Conservation (phyloP, 345 rosid genomes). For the Rubroshorea leprosula region DNA sequence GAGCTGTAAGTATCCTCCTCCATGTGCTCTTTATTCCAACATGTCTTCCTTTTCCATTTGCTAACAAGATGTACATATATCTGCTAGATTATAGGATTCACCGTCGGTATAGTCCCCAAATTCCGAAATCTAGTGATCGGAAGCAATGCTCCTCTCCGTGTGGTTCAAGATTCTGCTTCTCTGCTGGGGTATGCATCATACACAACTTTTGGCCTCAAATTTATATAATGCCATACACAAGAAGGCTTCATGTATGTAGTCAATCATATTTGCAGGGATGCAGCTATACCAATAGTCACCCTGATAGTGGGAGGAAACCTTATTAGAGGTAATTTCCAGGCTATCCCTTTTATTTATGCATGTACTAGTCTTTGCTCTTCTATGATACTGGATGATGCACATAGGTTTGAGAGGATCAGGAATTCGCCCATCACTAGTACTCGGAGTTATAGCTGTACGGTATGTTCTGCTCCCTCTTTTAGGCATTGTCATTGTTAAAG, state of each 20-base stretch:
- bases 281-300: slow-evolving; percentile 58
- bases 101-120: slow-evolving; percentile 40
- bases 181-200: slow-evolving; percentile 44
- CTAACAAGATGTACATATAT: not conserved
- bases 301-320: slow-evolving; percentile 66
- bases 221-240: not conserved
- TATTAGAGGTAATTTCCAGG: slow-evolving; percentile 37
- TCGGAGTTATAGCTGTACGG: slow-evolving; percentile 45
- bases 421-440: slow-evolving; percentile 28
- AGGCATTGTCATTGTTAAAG: slow-evolving; percentile 46
- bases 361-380: not conserved
- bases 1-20: slow-evolving; percentile 34
- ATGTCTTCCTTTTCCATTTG: not conserved
- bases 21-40: not conserved
- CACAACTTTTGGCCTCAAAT: not conserved
- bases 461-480: slow-evolving; percentile 47
- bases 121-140: slow-evolving; percentile 43
- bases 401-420: slow-evolving; percentile 53
- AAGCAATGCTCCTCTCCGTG: slow-evolving; percentile 51
- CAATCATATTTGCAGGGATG: slow-evolving; percentile 36
- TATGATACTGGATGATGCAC: not conserved
- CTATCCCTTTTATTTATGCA: not conserved
- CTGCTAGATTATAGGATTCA: slow-evolving; percentile 49
- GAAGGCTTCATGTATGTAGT: no score
- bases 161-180: slow-evolving; percentile 48